Base-by-base conservation (phyloP, 768 basidiomycete species). In the Neoboletus magnificus region DNA sequence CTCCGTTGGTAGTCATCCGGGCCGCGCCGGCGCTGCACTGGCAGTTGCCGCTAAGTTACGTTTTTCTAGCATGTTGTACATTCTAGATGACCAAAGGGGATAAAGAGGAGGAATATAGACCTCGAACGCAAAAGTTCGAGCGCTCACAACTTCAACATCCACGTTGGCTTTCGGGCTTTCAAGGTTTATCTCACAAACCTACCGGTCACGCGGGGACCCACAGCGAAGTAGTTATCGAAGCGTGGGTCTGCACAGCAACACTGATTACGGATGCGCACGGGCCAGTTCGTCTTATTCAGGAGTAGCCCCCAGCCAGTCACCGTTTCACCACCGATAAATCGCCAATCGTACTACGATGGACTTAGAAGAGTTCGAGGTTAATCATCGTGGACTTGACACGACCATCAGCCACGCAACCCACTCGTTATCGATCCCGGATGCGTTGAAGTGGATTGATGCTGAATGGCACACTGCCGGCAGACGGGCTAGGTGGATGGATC, bases 401-500 rank as follows among this genome's bases (percentile, higher is more conserved):
- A 11, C 29, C 30, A 22, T 41, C 30, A 48, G 23, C 5, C 27
- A 25, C 27, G 8, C 44, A 13, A 30, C 39, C 10, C 2, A 9
- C 32, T 50, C 55, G 36, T 33, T 57, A 36, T 64, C 67, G 36
- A 41, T 65, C 16, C 18, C 50, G 13, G 48, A 63, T 15, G 69
- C 75, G 2, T 50, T 77, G 16, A 52, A 60, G 20, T 58, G 59
- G 51, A 51, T 78, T 8, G 76, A 78, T 58, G 58, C 55, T 15
- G 54, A 54, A 43, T 81, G 80, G 80, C 80, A 75, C 56, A 58
- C 66, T 29, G 65, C 68, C 27, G 71, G 68, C 63, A 70, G 74
- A 54, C 56, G 64, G 27, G 77, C 75, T 13, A 65, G 81, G 54
- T 82, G 80, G 82, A 87, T 88, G 85, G 86, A 88, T 66, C 73